Evolutionary conservation across 2,329 filamentous ascomycete species (phyloP).

Genomic region (Blastomyces emzantsi): DNA sequence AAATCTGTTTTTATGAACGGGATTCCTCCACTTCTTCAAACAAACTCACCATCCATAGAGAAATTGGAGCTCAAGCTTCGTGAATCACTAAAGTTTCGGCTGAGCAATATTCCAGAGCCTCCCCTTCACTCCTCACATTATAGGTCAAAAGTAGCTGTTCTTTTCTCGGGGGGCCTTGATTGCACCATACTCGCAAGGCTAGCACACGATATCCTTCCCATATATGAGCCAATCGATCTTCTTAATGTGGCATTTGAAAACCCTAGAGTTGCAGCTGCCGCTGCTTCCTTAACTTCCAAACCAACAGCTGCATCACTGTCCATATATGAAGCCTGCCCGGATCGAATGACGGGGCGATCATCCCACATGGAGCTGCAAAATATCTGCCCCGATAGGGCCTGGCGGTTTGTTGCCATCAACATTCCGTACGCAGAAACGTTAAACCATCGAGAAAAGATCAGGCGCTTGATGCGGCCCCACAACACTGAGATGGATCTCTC

Average conservation of each 20-base stretch:
- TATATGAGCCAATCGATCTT: conserved; percentile 65
- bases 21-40: conserved; percentile 22
- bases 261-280: conserved; percentile 53
- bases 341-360: conserved; percentile 74
- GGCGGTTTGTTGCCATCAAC: conserved; percentile 75
- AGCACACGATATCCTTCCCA: conserved; percentile 64
- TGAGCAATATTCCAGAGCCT: conserved; percentile 56
- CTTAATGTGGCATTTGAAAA: conserved; percentile 98
- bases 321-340: conserved; percentile 74
- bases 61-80: conserved; percentile 48
- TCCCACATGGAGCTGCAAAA: conserved; percentile 65
- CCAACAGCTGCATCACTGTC: conserved; percentile 19
- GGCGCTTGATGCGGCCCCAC: conserved; percentile 78
- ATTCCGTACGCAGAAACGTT: conserved; percentile 69
- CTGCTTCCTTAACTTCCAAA: conserved; percentile 38
- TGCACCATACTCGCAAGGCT: conserved; percentile 81
- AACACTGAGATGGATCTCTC: conserved; percentile 99
- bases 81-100: conserved; percentile 55
- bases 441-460: conserved; percentile 58
- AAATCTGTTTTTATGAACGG: conserved; percentile 27
- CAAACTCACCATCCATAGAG: conserved; percentile 44
- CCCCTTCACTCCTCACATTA: conserved; percentile 28
- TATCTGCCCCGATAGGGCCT: conserved; percentile 60
- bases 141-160: conserved; percentile 53
- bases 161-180: conserved; percentile 93